Evolutionary conservation across 2,329 filamentous ascomycete genomes (phyloP), one percentile per base, ranked within the genome.

Genomic region (Ceratocystis cacaofunesta): DNA sequence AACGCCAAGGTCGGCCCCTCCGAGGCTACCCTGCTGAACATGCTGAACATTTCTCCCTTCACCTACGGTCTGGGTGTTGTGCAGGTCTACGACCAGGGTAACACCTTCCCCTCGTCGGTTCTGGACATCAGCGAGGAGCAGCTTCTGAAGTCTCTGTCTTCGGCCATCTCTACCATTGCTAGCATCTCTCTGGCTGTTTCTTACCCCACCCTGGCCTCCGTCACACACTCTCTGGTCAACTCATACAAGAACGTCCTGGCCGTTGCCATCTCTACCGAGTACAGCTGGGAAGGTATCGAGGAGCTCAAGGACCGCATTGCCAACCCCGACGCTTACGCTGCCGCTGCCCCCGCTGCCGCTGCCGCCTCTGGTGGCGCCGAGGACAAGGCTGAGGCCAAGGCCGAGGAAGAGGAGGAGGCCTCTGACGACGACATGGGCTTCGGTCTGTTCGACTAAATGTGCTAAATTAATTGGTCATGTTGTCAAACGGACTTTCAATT

Each of bases 41-140:
- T 99, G 92, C 82, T 99, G 78, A 97, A 96, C 88, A 99, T 99
- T 85, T 97, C 94, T 72, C 92, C 92, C 78, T 96, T 96, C 86
- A 96, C 92, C 77, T 99, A 97, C 82, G 94, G 94, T 83, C 95
- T 99, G 89, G 89, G 88, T 77, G 87, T 99, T 74, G 72, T 85
- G 70, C 92, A 97, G 84, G 91, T 99, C 79, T 99, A 99, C 85
- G 92, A 99, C 81, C 81, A 92, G 75, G 94, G 94, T 75, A 94
- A 99, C 84, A 85, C 85, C 73, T 99, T 99, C 85, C 82, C 85
- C 70, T 79, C 91, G 70, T 80, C 78, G 69, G 90, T 99, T 71
- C 85, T 99, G 72, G 94, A 99, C 79, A 91, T 99, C 74, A 84
- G 89, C 75, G 92, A 99, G 83, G 86, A 89, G 70, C 92, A 97